Base-by-base conservation (phyloP, 805 yeast species). In the Saccharomyces kudriavzevii region DNA sequence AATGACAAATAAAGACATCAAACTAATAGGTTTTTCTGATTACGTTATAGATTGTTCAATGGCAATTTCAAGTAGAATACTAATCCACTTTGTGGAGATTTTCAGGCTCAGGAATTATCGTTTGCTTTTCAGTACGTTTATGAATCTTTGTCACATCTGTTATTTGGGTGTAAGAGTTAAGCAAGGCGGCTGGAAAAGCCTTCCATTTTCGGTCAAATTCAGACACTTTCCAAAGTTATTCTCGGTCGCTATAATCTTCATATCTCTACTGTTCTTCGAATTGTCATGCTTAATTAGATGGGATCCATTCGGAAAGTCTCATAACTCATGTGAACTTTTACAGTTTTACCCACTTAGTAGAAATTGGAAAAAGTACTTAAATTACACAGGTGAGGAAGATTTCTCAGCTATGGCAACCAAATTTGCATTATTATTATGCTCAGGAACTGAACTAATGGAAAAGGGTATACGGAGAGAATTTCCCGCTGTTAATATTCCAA, bases 81-180 rank as follows among this genome's bases (percentile, higher is more conserved):
- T 77, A 17, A 77, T 84, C 49, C 96, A 89, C 56, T 2, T 82
- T 1, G 78, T 88, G 35, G 88, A 85, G 1, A 58, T 85, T 48
- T 63, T 81, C 35, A 76, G 81, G 57, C 59, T 70, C 31, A 78
- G 81, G 58, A 70, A 73, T 53, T 84, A 78, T 64, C 73, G 90
- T 49, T 72, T 89, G 51, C 70, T 85, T 1, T 83, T 89, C 0
- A 84, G 89, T 53, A 67, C 87, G 1, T 52, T 83, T 0, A 63
- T 86, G 45, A 90, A 90, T 3, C 29, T 78, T 1, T 60, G 72
- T 4, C 79, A 85, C 49, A 63, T 87, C 47, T 56, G 66, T 0
- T 84, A 77, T 59, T 79, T 77, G 64, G 67, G 74, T 9, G 64
- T 69, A 28, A 69, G 77, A 1, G 60, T 80, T 2, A 57, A 68